Conservation (phyloP, 495 filamentous ascomycete species). For the Neurospora sp. region DNA sequence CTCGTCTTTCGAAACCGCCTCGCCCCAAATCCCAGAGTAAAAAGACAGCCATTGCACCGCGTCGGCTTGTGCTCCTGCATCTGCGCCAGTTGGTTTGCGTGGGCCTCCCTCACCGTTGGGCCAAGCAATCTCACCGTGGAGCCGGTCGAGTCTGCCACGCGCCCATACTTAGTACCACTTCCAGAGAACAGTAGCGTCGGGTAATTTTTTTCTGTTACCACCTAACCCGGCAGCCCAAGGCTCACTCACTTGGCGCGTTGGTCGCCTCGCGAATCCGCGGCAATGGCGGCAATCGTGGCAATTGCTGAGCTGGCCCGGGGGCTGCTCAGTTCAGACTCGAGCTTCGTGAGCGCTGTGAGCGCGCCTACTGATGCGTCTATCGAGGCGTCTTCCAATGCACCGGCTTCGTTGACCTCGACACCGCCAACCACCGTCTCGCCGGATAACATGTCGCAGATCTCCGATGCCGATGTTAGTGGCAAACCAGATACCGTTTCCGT, state of each 20-base stretch:
- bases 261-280: neutral
- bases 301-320: constrained; percentile 10
- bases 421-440: constrained; percentile 36
- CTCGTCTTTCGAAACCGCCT: neutral
- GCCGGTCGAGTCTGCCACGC: neutral
- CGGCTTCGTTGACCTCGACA: constrained; percentile 36
- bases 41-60: neutral
- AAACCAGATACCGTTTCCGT: constrained; percentile 12
- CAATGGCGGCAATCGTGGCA: constrained; percentile 10
- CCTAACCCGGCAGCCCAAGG: neutral
- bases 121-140: neutral
- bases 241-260: neutral
- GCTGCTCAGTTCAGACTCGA: constrained; percentile 16
- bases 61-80: neutral
- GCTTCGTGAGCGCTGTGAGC: constrained; percentile 22
- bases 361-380: constrained; percentile 1
- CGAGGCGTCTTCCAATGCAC: constrained; percentile 29
- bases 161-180: neutral
- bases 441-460: constrained; percentile 35
- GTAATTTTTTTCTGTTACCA: neutral
- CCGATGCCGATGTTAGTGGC: constrained; percentile 19
- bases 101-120: neutral
- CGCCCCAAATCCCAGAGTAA: neutral
- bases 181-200: neutral
- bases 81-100: neutral